A percentile compares a stretch with the other conserved stretches of the same genome.
Conservation (phyloP, 2,329 filamentous ascomycete genomes). For the Monosporascus cannonballus region DNA sequence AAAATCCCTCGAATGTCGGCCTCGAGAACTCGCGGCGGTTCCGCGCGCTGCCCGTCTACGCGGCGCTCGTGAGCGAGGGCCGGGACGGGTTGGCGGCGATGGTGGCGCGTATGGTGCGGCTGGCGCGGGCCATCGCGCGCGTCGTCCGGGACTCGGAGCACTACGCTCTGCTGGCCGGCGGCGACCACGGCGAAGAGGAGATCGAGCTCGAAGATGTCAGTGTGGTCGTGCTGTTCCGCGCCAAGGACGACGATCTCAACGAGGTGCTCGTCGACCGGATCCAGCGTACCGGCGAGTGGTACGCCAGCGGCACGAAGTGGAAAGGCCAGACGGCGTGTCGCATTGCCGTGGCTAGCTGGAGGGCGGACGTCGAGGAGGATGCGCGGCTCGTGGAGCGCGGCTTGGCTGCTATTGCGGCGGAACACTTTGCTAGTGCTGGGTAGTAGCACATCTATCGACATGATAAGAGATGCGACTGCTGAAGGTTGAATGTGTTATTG, state of each 20-base stretch:
- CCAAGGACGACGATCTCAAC: conserved; percentile 60
- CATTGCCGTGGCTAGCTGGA: conserved; percentile 85
- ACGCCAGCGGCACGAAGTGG: conserved; percentile 79
- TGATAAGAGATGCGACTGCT: background rate
- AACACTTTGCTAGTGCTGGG: conserved; percentile 9
- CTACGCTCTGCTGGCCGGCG: conserved; percentile 61
- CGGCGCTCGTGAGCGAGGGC: conserved; percentile 71
- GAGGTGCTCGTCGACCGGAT: conserved; percentile 61
- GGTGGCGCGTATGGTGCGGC: conserved; percentile 63
- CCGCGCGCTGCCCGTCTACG: conserved; percentile 83
- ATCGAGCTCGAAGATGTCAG: conserved; percentile 48
- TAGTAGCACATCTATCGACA: background rate
- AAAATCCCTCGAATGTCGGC: conserved; percentile 80
- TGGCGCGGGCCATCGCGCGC: conserved; percentile 61
- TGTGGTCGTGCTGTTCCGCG: conserved; percentile 73
- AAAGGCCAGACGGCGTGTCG: conserved; percentile 65
- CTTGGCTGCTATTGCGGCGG: conserved; percentile 42
- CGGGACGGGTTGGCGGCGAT: conserved; percentile 61
- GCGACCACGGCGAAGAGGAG: conserved; percentile 25
- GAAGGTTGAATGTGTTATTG: background rate
- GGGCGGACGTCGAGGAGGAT: conserved; percentile 63
- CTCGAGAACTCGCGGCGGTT: conserved; percentile 90
- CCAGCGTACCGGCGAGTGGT: conserved; percentile 68
- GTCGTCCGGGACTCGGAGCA: conserved; percentile 54
- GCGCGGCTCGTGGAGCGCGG: conserved; percentile 58